phyloP scores from a whole-genome alignment of 2,329 filamentous ascomycete genomes.

The Dactylonectria macrodidyma region DNA sequence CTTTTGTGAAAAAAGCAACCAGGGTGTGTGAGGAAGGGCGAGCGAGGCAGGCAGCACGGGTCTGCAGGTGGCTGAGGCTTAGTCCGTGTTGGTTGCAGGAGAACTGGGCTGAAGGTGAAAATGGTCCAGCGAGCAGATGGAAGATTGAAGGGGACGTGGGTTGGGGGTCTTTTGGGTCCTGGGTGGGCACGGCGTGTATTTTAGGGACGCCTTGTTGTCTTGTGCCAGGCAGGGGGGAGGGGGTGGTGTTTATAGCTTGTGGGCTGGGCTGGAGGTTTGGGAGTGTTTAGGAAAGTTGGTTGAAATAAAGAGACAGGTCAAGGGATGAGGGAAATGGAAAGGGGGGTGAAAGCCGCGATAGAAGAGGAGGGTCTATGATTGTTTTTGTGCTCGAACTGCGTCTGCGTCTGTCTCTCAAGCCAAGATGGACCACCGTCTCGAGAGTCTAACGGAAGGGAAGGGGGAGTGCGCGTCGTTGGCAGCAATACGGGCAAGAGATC shows the following conservation, averaged over 20 bases:
- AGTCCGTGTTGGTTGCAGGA: conserved; percentile 41
- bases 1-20: conserved; percentile 7
- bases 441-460: neutral
- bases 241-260: neutral
- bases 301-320: neutral
- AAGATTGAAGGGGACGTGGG: conserved; percentile 39
- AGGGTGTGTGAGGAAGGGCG: conserved; percentile 37
- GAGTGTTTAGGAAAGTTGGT: conserved; percentile 1
- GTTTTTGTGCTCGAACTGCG: conserved; percentile 14
- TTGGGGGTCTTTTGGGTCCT: conserved; percentile 19
- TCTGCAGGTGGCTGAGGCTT: conserved; percentile 48
- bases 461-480: conserved; percentile 18
- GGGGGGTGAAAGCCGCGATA: conserved; percentile 3
- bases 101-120: conserved; percentile 31
- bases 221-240: neutral
- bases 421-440: too few relatives aligned
- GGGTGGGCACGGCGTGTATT: conserved; percentile 15
- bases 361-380: conserved; percentile 2
- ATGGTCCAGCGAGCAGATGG: conserved; percentile 13
- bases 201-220: conserved; percentile 13
- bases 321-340: conserved; percentile 10
- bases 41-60: conserved; percentile 36
- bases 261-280: conserved; percentile 11
- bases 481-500: conserved; percentile 16
- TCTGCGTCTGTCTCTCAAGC: neutral